phyloP scores from a whole-genome alignment of 2,329 filamentous ascomycete species.

The Colletotrichum sp. region DNA sequence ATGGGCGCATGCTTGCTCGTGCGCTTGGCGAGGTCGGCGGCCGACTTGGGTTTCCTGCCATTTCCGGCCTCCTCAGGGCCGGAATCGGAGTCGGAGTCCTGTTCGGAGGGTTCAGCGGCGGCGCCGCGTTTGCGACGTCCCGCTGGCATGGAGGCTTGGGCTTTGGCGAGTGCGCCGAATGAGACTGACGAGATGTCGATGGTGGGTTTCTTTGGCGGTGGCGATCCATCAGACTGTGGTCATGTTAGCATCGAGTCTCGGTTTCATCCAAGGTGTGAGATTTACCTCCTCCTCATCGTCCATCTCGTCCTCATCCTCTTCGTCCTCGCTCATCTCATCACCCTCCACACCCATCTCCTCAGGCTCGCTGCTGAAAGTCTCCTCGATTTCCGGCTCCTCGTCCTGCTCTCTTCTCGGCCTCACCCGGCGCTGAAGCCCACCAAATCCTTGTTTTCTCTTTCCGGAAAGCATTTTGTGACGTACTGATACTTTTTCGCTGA shows the following conservation, averaged over 20 bases:
- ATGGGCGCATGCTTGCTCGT: constrained; percentile 88
- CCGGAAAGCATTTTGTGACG: constrained; percentile 7
- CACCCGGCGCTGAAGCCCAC: constrained; percentile 42
- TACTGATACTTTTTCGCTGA: neutral
- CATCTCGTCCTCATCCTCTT: constrained; percentile 36
- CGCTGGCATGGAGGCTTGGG: constrained; percentile 70
- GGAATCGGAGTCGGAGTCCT: constrained; percentile 27
- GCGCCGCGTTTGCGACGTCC: constrained; percentile 34
- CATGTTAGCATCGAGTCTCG: constrained; percentile 25
- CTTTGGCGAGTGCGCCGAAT: constrained; percentile 89
- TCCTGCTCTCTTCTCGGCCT: constrained; percentile 35
- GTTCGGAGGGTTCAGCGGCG: constrained; percentile 28
- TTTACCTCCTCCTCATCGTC: constrained; percentile 32
- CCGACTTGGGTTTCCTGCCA: constrained; percentile 27
- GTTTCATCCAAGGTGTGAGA: neutral
- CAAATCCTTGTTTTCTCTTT: constrained; percentile 20
- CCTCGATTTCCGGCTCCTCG: constrained; percentile 32
- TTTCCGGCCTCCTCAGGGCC: constrained; percentile 36
- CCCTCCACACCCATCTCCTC: neutral
- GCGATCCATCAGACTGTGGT: constrained; percentile 28
- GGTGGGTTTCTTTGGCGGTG: constrained; percentile 29
- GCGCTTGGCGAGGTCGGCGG: constrained; percentile 42
- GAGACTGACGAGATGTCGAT: constrained; percentile 69
- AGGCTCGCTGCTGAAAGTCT: constrained; percentile 12
- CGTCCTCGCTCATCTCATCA: constrained; percentile 2